Base-by-base conservation (phyloP, 2,329 filamentous ascomycete genomes). In the Neonectria sp. region DNA sequence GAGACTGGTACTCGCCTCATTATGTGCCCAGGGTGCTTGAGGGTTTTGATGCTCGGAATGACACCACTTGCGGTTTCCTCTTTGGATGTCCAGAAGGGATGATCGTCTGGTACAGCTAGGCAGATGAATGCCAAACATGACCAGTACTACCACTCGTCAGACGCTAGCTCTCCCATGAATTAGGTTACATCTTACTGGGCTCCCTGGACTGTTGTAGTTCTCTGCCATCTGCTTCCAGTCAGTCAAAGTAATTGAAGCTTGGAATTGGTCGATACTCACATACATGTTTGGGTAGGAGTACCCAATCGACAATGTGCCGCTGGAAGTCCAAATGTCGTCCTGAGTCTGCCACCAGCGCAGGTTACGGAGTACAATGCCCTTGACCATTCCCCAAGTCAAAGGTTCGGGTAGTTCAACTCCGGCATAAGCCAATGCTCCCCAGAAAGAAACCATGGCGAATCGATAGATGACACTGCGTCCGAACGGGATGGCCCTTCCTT, bases 361-460 rank as follows among this genome's bases (percentile, higher is more conserved):
- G 75, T 95, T 91, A 15, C 93, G 87, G 63, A 95, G 80, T 45
- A 94, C 86, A 15, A 95, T 86, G 2, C 93, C 93, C 79, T 94
- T 94, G 17, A 95, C 90, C 73, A 93, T 91, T 3, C 93, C 93
- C 92, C 92, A 95, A 3, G 90, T 92, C 60, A 95, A 82, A 0
- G 93, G 92, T 8, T 85, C 85, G 0, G 92, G 92, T 6, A 94
- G 85, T 60, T 94, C 91, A 57, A 94, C 90, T 71, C 90, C 90
- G 4, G 92, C 92, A 74, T 94, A 94, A 1, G 92, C 93, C 31
- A 95, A 81, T 0, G 92, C 91, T 13, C 92, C 91, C 93, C 93
- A 95, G 81, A 95, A 95, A 0, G 90, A 92, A n/a, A 92, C 90
- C 90, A 95, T 95, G 55, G 92, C 93, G 78, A 94, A 95, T n/a